Base-by-base conservation (phyloP, 257 asterid species). In the Ehretia macrophylla region DNA sequence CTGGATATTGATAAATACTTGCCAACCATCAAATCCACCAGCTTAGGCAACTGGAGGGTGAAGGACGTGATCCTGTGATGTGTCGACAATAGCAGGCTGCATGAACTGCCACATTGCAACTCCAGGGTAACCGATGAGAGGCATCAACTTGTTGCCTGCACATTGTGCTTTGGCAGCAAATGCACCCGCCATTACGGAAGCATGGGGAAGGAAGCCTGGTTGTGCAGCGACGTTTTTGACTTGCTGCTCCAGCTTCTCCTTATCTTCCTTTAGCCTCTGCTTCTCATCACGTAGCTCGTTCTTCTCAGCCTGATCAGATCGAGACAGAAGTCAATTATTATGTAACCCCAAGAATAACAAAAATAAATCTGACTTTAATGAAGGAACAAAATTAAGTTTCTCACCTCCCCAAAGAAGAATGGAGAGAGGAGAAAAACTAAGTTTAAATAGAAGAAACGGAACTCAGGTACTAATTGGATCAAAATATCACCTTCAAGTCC, bases 51-150 rank as follows among this genome's bases (percentile, higher is more conserved):
- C 77, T 14, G 77, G 77, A 40, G 77, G 72, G 19, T 55, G 77
- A 54, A 66, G 72, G 18, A 72, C 68, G 32, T 72, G 77, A 56
- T 72, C 77, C 62, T 55, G 68, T 8, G 77, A 72, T 9, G 77
- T 72, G 58, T 72, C 77, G 44, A 72, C 72, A 17, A 58, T 54
- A 18, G 72, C 60, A 19, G 77, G 77, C 39, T 67, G 77, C 77
- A 72, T 66, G 61, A 72, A 72, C 57, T 72, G 77, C 77, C 77
- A 72, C 77, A 72, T 72, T 0, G 77, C 64, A 60, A 72, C 60
- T 27, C 77, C 67, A 20, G 77, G 77, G 51, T 72, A 72, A 6
- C 77, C 65, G 23, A 72, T 27, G 47, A 66, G n/a, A 21, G 77
- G 77, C 70, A 72, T 61, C 57, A 72, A 32, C 55, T 72, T 72